Evolutionary conservation across 2,329 filamentous ascomycete species (phyloP).

Genomic region (Sclerotinia nivalis): DNA sequence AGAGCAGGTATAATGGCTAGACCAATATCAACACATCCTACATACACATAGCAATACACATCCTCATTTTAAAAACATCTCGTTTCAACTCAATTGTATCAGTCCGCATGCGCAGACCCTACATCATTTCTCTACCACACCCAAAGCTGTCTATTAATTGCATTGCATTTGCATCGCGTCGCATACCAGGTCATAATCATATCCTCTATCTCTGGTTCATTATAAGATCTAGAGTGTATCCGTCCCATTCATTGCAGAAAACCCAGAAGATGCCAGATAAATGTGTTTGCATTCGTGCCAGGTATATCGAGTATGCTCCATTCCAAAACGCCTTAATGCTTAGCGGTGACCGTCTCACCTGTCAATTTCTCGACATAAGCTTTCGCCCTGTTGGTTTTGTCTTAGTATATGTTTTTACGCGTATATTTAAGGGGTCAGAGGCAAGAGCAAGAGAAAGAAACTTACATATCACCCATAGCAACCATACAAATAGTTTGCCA

Average conservation of each 20-base stretch:
- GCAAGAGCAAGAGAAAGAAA: conserved; percentile 26
- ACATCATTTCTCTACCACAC: not conserved
- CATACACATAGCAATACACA: not conserved
- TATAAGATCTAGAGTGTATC: conserved; percentile 1
- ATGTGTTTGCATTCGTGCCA: conserved; percentile 5
- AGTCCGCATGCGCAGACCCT: not conserved
- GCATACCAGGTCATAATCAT: conserved; percentile 11
- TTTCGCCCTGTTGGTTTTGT: conserved; percentile 58
- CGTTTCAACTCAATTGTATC: not conserved
- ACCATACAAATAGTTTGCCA: conserved; percentile 99
- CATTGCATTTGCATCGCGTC: conserved; percentile 5
- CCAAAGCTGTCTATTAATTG: conserved; percentile 11
- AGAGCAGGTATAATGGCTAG: not conserved
- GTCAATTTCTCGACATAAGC: conserved; percentile 66
- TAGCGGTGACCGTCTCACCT: conserved; percentile 63
- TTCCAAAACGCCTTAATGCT: conserved; percentile 56
- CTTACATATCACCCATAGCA: conserved; percentile 95
- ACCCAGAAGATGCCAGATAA: conserved; percentile 18
- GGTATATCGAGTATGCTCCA: conserved; percentile 4
- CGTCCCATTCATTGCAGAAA: not conserved
- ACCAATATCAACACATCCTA: not conserved
- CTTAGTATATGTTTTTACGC: conserved; percentile 25
- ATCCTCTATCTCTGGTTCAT: conserved; percentile 11
- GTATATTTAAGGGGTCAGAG: no score
- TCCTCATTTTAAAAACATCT: not conserved